phyloP scores from a whole-genome alignment of 2,329 filamentous ascomycete species.

The Fusarium scirpi region DNA sequence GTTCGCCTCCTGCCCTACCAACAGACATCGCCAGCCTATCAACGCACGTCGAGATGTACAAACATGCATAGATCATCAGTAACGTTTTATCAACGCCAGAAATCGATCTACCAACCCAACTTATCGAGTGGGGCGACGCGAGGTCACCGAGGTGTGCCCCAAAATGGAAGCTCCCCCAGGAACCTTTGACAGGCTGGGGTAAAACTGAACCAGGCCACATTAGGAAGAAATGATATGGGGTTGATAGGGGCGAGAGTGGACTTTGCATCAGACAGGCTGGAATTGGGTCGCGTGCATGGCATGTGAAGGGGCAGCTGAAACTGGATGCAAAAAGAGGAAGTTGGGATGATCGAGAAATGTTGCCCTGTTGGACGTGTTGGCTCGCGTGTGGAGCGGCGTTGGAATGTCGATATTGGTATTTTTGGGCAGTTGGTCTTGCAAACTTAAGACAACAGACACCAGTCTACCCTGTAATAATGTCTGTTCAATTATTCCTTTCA shows the following conservation, averaged over 20 bases:
- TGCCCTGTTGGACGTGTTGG: background rate
- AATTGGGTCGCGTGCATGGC: background rate
- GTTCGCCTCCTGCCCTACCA: background rate
- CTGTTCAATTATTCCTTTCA: no score
- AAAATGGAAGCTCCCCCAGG: constrained; percentile 30
- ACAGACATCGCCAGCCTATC: background rate
- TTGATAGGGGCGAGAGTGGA: constrained; percentile 13
- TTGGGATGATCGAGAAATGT: background rate
- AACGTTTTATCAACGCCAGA: background rate
- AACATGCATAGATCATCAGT: background rate
- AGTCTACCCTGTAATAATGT: no score
- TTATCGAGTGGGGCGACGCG: constrained; percentile 2
- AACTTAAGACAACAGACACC: no score
- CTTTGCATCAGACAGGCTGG: background rate
- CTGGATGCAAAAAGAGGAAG: background rate
- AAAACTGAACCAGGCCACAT: background rate
- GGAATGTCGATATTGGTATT: background rate
- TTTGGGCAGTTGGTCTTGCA: no score
- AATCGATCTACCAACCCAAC: constrained; percentile 1
- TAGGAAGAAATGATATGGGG: background rate
- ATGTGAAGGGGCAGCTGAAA: background rate
- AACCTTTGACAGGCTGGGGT: constrained; percentile 39
- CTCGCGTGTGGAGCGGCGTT: background rate
- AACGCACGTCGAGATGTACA: background rate
- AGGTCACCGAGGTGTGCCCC: constrained; percentile 15